Evolutionary conservation across 371 early-diverging fungal genomes (phyloP), one percentile per base, ranked within the genome.

Genomic region (Mucor saturninus): DNA sequence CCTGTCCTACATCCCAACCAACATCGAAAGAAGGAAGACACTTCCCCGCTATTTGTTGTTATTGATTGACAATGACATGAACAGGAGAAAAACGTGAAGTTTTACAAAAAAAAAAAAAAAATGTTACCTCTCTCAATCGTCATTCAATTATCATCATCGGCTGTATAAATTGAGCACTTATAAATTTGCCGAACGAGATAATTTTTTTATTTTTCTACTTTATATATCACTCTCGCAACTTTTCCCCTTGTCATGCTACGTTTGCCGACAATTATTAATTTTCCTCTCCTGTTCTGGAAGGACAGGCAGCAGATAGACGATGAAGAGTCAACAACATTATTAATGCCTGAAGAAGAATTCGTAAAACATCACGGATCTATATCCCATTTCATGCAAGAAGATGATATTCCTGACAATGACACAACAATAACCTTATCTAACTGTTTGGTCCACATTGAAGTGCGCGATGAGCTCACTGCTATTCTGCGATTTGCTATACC

Each of bases 401-500:
- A 29, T 43, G 15, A 7, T 28, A 39, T 50, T 4, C n/a, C 10
- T 53, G 35, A 5, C 43, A 52, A 42, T 38, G 43, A 61, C 61
- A n/a, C 28, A 61, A 6, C 46, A 5, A 57, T 11, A 13, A 45
- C 11, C 21, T 21, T 13, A 5, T 30, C 30, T 31, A 14, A n/a
- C 31, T 35, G 13, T 15, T 42, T 5, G 29, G 31, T 8, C 5
- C n/a, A 58, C 21, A 40, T 31, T 6, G 15, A 35, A 43, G 42
- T 42, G 7, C 37, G 21, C 21, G 21, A 54, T 15, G 46, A 54
- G 46, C 26, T 54, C 6, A 26, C 45, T 15, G 61, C 46, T 50
- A 49, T 59, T 5, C n/a, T 30, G 37, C 26, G 14, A 13, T 66
- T 57, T 60, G 32, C 65, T 4, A 68, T 72, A 56, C 77, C 76